Percentiles rank a stretch among this genome's conserved stretches.
Evolutionary conservation across 2,329 filamentous ascomycete species (phyloP).

Genomic region (Colletotrichum sublineola): DNA sequence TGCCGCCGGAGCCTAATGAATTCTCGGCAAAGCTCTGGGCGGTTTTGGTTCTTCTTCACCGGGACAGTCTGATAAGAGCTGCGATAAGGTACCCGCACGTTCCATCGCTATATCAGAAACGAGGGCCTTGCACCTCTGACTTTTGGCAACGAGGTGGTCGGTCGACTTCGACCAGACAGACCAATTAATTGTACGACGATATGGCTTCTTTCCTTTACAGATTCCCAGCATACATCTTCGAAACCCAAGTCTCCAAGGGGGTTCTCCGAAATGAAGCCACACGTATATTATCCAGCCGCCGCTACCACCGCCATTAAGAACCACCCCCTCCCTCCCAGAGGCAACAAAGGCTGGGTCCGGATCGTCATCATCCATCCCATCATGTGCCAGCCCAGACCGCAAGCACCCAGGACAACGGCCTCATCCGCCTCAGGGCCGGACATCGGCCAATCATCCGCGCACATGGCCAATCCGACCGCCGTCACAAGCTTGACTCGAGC

Average conservation of each 20-base stretch:
- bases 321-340: neutral
- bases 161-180: neutral
- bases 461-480: constrained; percentile 41
- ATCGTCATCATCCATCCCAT: neutral
- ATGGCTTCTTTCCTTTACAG: neutral
- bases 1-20: constrained; percentile 24
- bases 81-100: constrained; percentile 8
- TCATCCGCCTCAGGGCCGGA: constrained; percentile 22
- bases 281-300: neutral
- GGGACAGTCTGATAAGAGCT: constrained; percentile 24
- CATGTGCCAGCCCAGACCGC: constrained; percentile 18
- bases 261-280: neutral
- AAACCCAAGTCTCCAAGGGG: neutral
- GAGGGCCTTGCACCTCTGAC: constrained; percentile 33
- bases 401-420: neutral
- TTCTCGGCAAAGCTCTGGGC: neutral
- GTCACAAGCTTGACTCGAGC: constrained; percentile 36
- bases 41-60: neutral
- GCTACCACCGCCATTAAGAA: neutral
- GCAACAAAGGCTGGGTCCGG: constrained; percentile 5
- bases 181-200: too few species aligned
- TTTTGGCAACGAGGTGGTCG: constrained; percentile 16
- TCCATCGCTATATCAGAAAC: neutral
- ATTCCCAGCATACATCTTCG: neutral
- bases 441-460: constrained; percentile 41